Evolutionary conservation across 2,329 filamentous ascomycete genomes (phyloP), one percentile per base, ranked within the genome.

Genomic region (Paraphoma sp.): DNA sequence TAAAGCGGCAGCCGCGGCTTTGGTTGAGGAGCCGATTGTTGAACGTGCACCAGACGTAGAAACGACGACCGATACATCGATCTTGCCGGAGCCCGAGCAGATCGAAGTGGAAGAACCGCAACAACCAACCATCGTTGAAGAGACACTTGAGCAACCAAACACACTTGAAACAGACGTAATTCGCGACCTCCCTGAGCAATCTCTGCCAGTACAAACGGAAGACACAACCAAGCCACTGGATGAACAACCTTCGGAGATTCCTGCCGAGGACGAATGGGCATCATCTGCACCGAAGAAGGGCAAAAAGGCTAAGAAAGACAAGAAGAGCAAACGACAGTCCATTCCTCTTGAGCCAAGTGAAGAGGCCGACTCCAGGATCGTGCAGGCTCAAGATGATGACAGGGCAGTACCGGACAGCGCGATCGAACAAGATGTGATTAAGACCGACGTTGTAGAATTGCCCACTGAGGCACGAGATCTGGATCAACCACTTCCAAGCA

Each of bases 271-370:
- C 33, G 63, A 66, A 10, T 51, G 17, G 46, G 36, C 10, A 36
- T 36, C 57, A 1, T 38, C 57, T 5, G 41, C 56, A 17, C 53
- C 63, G n/a, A 71, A 68, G 51, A 71, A 70, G 48, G 44, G 36
- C 6, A 67, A 68, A 42, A 70, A 68, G 51, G 56, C 53, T 10
- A 75, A 75, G 62, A 73, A 73, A 46, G 63, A 64, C 47, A 71
- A 73, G 61, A 72, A 74, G 49, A 55, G 46, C 28, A 68, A 68
- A 47, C 62, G 63, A 17, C 56, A 63, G 41, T 52, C 65, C 18
- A 33, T 53, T 17, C 29, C 54, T 7, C 36, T 53, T 14, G 65
- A 65, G 18, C 17, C 38, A 8, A 18, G 31, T 6, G 57, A 61
- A 5, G 57, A 57, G 12, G 28, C 41, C 12, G 49, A 53, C 16